Evolutionary conservation across 2,329 filamentous ascomycete species (phyloP).

Genomic region (Fonsecaea multimorphosa): DNA sequence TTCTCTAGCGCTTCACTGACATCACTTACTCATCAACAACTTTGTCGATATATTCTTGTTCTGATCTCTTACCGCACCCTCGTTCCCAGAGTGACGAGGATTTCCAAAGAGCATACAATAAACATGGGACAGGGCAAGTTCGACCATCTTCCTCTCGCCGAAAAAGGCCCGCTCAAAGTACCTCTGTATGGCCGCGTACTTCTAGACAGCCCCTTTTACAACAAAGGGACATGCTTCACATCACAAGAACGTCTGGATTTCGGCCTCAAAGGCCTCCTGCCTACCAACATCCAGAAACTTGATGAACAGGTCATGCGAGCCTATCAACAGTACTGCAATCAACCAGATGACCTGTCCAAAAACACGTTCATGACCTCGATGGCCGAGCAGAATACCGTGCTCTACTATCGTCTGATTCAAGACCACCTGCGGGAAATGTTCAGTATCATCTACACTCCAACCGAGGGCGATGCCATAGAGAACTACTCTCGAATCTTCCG

Average conservation of each 20-base stretch:
- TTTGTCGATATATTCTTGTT: neutral
- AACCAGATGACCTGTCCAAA: constrained; percentile 71
- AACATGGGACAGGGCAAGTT: constrained; percentile 36
- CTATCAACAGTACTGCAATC: constrained; percentile 76
- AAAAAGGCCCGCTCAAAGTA: constrained; percentile 43
- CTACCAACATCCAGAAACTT: constrained; percentile 73
- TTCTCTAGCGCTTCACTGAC: constrained; percentile 12
- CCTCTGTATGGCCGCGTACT: constrained; percentile 57
- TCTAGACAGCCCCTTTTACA: constrained; percentile 71
- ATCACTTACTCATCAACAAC: constrained; percentile 2
- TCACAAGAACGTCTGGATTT: constrained; percentile 71
- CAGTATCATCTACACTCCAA: constrained; percentile 87
- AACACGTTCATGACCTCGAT: constrained; percentile 87
- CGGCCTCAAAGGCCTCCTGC: constrained; percentile 74
- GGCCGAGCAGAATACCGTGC: constrained; percentile 82
- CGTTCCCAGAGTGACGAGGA: neutral
- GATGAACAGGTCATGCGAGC: constrained; percentile 78
- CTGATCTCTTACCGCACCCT: neutral
- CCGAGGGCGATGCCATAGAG: constrained; percentile 80
- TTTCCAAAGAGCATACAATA: neutral
- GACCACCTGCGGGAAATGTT: constrained; percentile 88
- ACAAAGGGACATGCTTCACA: constrained; percentile 83
- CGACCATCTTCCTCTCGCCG: constrained; percentile 43
- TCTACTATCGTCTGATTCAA: constrained; percentile 77
- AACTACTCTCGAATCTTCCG: constrained; percentile 82